A percentile compares a stretch with the other conserved stretches of the same genome.
These are phyloP conservation scores for Sarcodon aspratus DNA, from an alignment of 768 basidiomycete species.

Conservation along the genomic window DNA sequence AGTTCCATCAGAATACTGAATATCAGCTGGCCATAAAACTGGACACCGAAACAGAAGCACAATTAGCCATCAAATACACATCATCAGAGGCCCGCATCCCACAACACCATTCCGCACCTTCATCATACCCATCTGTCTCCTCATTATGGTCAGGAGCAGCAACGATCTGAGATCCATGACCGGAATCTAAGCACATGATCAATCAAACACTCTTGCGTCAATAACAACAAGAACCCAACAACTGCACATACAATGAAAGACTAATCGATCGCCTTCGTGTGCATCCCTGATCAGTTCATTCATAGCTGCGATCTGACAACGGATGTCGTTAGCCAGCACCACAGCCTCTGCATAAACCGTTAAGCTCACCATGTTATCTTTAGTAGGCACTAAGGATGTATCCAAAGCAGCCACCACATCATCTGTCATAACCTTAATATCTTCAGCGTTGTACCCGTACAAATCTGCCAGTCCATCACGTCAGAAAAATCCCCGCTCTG, in stretches of 20 bases:
- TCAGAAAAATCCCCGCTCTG: no score
- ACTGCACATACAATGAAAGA: slow-evolving; percentile 40
- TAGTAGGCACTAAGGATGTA: slow-evolving; percentile 24
- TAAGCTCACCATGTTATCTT: slow-evolving; percentile 30
- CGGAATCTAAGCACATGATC: slow-evolving; percentile 25
- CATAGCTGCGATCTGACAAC: slow-evolving; percentile 28
- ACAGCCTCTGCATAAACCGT: background rate
- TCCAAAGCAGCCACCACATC: slow-evolving; percentile 9
- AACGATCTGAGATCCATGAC: slow-evolving; percentile 33
- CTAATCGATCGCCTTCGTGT: slow-evolving; percentile 37
- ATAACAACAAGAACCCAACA: background rate
- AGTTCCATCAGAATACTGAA: background rate
- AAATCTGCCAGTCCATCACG: slow-evolving; percentile 12
- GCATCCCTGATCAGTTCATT: slow-evolving; percentile 30
- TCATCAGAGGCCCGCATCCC: background rate
- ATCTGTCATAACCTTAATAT: slow-evolving; percentile 36
- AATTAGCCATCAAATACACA: background rate
- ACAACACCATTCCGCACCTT: slow-evolving; percentile 23
- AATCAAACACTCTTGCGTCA: no score
- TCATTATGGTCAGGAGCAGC: slow-evolving; percentile 24
- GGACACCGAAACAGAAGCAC: background rate
- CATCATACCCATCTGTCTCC: slow-evolving; percentile 42
- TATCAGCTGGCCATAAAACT: slow-evolving; percentile 14
- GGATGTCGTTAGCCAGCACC: background rate
- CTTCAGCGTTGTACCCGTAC: slow-evolving; percentile 25